These are phyloP conservation scores for Phoma sp. DNA, from an alignment of 2,329 filamentous ascomycete genomes.

Conservation along the genomic window DNA sequence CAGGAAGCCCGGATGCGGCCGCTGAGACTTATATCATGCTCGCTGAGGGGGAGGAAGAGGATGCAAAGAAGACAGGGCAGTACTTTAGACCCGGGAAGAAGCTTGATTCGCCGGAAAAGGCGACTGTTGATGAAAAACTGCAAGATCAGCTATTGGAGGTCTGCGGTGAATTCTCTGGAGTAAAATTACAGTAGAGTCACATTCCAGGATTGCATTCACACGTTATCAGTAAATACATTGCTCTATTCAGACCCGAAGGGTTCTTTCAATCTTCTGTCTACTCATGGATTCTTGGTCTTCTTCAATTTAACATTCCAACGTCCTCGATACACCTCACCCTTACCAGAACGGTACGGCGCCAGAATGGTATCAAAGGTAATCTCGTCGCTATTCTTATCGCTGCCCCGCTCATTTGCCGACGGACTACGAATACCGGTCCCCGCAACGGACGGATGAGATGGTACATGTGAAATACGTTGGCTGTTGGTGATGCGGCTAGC, in stretches of 20 bases:
- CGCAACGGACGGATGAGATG: background rate
- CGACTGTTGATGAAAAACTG: constrained; percentile 44
- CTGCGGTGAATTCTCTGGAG: constrained; percentile 46
- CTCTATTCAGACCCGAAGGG: no score
- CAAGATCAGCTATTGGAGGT: constrained; percentile 57
- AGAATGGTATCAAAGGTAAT: constrained; percentile 39
- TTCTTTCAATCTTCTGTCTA: no score
- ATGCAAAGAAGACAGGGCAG: constrained; percentile 44
- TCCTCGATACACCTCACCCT: constrained; percentile 31
- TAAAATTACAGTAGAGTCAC: constrained; percentile 39
- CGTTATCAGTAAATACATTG: no score
- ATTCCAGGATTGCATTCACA: no score
- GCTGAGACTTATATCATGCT: constrained; percentile 59
- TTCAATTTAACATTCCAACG: constrained; percentile 12
- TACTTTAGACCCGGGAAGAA: constrained; percentile 49
- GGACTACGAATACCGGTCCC: constrained; percentile 19
- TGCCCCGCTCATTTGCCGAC: constrained; percentile 4
- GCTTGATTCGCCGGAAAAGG: constrained; percentile 37
- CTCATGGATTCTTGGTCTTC: background rate
- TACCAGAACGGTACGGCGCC: constrained; percentile 33
- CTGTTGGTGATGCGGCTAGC: constrained; percentile 18
- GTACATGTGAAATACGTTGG: background rate
- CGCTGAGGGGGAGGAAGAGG: constrained; percentile 51
- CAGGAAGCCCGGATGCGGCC: constrained; percentile 57
- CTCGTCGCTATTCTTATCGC: constrained; percentile 19